Conservation (phyloP, 768 basidiomycete species). For the Leucogyrophana mollusca region DNA sequence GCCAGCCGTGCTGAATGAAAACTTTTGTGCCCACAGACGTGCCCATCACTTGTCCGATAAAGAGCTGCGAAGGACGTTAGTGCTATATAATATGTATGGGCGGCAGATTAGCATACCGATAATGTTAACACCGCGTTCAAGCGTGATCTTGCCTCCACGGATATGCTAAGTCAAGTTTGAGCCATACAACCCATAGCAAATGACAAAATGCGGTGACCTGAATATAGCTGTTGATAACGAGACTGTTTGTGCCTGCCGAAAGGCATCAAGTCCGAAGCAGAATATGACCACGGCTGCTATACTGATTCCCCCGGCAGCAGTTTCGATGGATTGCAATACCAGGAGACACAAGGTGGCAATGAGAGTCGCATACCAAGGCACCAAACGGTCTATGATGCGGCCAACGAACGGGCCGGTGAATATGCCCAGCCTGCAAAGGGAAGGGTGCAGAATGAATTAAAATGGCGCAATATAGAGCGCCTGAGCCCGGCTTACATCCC, state of each 20-base stretch:
- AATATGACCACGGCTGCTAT: slow-evolving; percentile 39
- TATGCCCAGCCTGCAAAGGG: slow-evolving; percentile 24
- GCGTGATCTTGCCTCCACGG: slow-evolving; percentile 23
- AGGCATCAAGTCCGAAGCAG: slow-evolving; percentile 41
- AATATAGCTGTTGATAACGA: slow-evolving; percentile 19
- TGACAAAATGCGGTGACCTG: slow-evolving; percentile 11
- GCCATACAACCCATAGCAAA: slow-evolving; percentile 7
- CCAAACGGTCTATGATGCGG: slow-evolving; percentile 27
- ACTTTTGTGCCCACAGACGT: slow-evolving; percentile 38
- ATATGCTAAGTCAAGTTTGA: slow-evolving; percentile 16
- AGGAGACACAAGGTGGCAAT: slow-evolving; percentile 29
- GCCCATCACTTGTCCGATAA: slow-evolving; percentile 41
- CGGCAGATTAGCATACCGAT: slow-evolving; percentile 14
- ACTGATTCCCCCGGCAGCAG: slow-evolving; percentile 35
- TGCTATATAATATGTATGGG: background rate
- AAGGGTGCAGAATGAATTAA: no score
- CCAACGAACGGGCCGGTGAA: slow-evolving; percentile 25
- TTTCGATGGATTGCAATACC: slow-evolving; percentile 29
- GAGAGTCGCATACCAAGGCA: slow-evolving; percentile 43
- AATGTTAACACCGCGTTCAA: slow-evolving; percentile 25
- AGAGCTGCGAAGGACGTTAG: slow-evolving; percentile 13
- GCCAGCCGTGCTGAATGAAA: slow-evolving; percentile 40
- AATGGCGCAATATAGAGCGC: slow-evolving; percentile 1
- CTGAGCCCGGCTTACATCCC: slow-evolving; percentile 25
- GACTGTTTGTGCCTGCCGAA: slow-evolving; percentile 38